phyloP scores from a whole-genome alignment of 192 early-diverging fungal genomes.

The Backusella australiensis region DNA sequence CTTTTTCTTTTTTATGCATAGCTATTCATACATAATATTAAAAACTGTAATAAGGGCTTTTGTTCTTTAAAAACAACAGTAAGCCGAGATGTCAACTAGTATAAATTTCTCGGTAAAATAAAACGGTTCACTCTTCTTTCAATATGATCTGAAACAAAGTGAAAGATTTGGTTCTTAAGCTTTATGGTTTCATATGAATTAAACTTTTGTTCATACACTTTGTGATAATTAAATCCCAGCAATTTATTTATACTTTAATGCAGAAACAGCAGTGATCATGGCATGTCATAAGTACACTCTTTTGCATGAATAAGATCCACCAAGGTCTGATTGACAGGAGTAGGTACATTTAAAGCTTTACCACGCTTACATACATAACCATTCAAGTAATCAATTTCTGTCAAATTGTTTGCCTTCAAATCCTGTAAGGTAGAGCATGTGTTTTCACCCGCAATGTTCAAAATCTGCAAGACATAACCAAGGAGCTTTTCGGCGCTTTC shows the following conservation, averaged over 20 bases:
- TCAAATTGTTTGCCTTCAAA: conserved; percentile 29
- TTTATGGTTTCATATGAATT: too few relatives aligned
- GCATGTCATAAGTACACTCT: conserved; percentile 5
- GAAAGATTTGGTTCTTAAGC: too few relatives aligned
- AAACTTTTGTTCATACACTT: too few relatives aligned
- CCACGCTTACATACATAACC: conserved; percentile 53
- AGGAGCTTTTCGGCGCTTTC: conserved; percentile 39
- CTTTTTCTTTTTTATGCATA: neutral
- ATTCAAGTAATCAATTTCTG: conserved; percentile 64
- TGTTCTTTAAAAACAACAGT: too few relatives aligned
- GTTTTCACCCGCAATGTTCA: conserved; percentile 37
- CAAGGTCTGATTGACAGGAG: conserved; percentile 23
- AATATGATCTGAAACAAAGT: too few relatives aligned
- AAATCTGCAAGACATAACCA: conserved; percentile 39
- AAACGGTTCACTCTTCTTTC: too few relatives aligned
- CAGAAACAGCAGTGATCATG: neutral
- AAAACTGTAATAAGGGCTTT: neutral
- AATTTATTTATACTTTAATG: too few relatives aligned
- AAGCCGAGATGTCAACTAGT: too few relatives aligned
- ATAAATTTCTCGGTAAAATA: too few relatives aligned
- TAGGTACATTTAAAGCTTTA: conserved; percentile 37
- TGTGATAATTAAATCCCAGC: too few relatives aligned
- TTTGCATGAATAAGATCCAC: conserved; percentile 28
- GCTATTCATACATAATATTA: neutral
- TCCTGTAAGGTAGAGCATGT: conserved; percentile 58